Evolutionary conservation across 495 filamentous ascomycete genomes (phyloP), one percentile per base, ranked within the genome.

Genomic region (Aspergillus affinis): DNA sequence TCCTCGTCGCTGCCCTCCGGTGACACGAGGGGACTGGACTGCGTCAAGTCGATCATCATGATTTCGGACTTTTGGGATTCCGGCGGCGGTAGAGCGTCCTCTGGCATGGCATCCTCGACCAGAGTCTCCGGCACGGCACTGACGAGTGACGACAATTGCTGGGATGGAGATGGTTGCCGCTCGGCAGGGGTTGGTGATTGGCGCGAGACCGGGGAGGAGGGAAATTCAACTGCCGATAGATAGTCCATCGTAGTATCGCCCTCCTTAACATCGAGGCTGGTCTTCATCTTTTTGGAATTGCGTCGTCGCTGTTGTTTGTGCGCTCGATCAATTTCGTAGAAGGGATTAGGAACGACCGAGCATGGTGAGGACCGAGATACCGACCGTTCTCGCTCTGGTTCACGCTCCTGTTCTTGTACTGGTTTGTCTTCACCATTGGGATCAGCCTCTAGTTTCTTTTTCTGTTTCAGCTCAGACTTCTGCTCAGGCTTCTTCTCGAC

Each of bases 1-100:
- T 75, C 70, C 41, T 70, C 62, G 10, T 72, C 62, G 54, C 69
- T 69, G 0, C 67, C 66, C 0, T 56, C 65, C 1, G 71, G 68
- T n/a, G 70, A 71, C 2, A 63, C 63, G 3, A 61, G 57, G 21
- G 80, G 76, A 51, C 74, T 78, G 20, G 73, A 73, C 30, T 68
- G 61, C 0, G 80, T 82, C 21, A 82, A 63, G 53, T 82, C 80
- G 10, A 83, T 65, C 18, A 81, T 26, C 23, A 26, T 26, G 23
- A 26, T 51, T 12, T 41, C 30, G 3, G 72, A 73, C 10, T 48
- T 55, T 54, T 74, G 69, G 2, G 72, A 70, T 57, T 44, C 58
- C 55, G 49, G 59, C 60, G 27, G 49, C 44, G 26, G 19, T n/a
- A 29, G 60, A 13, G 18, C 7, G 29, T 18, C 20, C 6, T 6